A percentile compares a stretch with the other conserved stretches of the same genome.
phyloP scores from a whole-genome alignment of 1,284 basidiomycete species.

The Clitocybe nebularis region DNA sequence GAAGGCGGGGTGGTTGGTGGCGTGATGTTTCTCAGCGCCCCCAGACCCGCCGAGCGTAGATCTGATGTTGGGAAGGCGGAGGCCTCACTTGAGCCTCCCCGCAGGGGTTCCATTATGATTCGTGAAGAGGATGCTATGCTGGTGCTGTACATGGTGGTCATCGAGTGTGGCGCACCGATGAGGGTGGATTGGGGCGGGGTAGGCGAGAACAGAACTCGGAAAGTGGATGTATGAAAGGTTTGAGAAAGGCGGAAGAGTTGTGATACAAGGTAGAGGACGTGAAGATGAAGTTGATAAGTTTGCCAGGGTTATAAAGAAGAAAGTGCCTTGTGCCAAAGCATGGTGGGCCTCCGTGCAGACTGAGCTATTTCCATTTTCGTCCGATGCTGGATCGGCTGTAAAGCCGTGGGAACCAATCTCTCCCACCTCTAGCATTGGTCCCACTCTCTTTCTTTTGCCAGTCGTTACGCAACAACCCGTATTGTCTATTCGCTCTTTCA shows the following conservation, averaged over 20 bases:
- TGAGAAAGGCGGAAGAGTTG: neutral
- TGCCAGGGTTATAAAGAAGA: slow-evolving; percentile 16
- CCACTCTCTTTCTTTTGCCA: slow-evolving; percentile 3
- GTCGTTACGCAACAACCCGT: no score
- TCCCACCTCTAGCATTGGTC: slow-evolving; percentile 7
- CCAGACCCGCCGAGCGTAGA: slow-evolving; percentile 15
- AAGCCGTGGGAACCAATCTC: slow-evolving; percentile 22
- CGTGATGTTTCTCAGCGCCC: neutral
- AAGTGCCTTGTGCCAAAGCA: slow-evolving; percentile 26
- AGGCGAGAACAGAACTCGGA: slow-evolving; percentile 6
- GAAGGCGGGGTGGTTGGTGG: neutral
- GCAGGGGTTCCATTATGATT: slow-evolving; percentile 8
- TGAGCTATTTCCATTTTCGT: slow-evolving; percentile 29
- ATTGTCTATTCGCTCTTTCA: no score
- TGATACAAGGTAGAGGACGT: slow-evolving; percentile 11
- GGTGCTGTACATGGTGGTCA: slow-evolving; percentile 12
- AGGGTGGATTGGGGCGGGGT: slow-evolving; percentile 9
- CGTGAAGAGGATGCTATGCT: slow-evolving; percentile 16
- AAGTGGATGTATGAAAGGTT: neutral
- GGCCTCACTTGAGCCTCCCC: slow-evolving; percentile 3
- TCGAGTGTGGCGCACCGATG: slow-evolving; percentile 7
- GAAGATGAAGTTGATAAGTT: slow-evolving; percentile 15
- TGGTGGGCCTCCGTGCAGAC: slow-evolving; percentile 20
- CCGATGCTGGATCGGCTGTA: slow-evolving; percentile 19
- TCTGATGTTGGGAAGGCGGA: slow-evolving; percentile 18